Percentiles rank a stretch among this genome's conserved stretches.
Conservation (phyloP, 2,329 filamentous ascomycete species). For the Talaromyces marneffei region DNA sequence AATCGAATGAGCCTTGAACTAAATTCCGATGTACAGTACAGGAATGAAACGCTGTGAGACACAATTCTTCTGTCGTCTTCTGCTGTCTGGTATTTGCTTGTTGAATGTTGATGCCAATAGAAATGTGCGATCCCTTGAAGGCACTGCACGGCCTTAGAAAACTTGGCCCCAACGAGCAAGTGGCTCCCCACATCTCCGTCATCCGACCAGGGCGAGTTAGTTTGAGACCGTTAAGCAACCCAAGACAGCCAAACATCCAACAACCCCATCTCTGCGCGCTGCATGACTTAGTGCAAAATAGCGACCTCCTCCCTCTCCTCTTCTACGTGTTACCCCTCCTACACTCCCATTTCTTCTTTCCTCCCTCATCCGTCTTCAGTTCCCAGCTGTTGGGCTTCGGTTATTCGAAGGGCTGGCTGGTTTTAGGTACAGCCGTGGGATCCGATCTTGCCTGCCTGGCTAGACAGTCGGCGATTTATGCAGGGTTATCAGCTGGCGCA, state of each 20-base stretch:
- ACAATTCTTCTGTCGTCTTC: not conserved
- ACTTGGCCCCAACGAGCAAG: slow-evolving; percentile 7
- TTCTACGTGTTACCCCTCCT: not conserved
- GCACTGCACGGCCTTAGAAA: not conserved
- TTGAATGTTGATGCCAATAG: not conserved
- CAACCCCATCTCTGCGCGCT: not conserved
- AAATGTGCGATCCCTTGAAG: not conserved
- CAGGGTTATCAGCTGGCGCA: slow-evolving; percentile 30
- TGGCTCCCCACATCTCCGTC: slow-evolving; percentile 17
- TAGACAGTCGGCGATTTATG: slow-evolving; percentile 19
- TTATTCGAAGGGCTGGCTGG: slow-evolving; percentile 3
- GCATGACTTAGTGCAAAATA: not conserved
- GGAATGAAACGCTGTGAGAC: not conserved
- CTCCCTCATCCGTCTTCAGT: not conserved
- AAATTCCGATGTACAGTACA: not conserved
- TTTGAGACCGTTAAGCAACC: not conserved
- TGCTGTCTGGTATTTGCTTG: not conserved
- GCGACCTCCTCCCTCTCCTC: not conserved
- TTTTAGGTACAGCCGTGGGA: slow-evolving; percentile 1
- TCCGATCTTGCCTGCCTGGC: not conserved
- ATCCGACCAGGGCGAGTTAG: slow-evolving; percentile 14
- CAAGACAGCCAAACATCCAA: not conserved
- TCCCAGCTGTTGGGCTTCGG: slow-evolving; percentile 9
- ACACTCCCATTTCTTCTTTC: not conserved
- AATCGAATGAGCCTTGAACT: not conserved